phyloP scores from a whole-genome alignment of 2,329 filamentous ascomycete species.

The Pyrenochaeta sp. region DNA sequence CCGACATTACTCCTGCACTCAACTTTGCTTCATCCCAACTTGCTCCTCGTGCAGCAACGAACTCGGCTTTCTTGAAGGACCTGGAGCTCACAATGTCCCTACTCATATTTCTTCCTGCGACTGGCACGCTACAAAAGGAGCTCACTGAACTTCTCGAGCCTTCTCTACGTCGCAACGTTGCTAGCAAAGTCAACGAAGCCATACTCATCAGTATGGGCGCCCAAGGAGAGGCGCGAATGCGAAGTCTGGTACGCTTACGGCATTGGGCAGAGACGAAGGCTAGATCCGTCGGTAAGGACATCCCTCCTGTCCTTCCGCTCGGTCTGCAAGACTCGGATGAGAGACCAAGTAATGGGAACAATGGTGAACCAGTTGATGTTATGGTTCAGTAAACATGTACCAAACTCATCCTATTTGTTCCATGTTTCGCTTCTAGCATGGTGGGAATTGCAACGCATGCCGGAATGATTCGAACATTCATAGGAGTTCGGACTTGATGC shows the following conservation, averaged over 20 bases:
- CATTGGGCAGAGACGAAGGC: conserved; percentile 82
- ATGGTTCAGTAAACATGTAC: conserved; percentile 40
- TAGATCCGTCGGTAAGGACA: conserved; percentile 50
- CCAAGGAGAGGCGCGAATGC: conserved; percentile 81
- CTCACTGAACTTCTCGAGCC: conserved; percentile 81
- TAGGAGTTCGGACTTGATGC: no score
- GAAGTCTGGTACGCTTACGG: conserved; percentile 80
- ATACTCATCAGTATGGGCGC: conserved; percentile 78
- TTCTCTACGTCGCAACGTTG: conserved; percentile 81
- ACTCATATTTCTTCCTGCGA: conserved; percentile 77
- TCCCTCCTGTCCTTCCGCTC: conserved; percentile 52
- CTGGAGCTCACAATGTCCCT: conserved; percentile 93
- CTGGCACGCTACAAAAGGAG: conserved; percentile 76
- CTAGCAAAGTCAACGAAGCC: conserved; percentile 86
- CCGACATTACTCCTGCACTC: conserved; percentile 81
- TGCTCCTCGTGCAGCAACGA: conserved; percentile 84
- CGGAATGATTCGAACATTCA: background rate
- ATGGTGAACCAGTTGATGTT: conserved; percentile 46
- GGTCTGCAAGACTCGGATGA: conserved; percentile 51
- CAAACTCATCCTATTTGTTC: background rate
- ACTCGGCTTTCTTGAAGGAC: conserved; percentile 81
- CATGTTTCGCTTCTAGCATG: background rate
- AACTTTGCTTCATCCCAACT: conserved; percentile 89
- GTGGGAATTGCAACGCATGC: background rate
- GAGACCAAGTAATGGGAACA: conserved; percentile 37